A percentile compares a stretch with the other conserved stretches of the same genome.
phyloP scores from a whole-genome alignment of 1,284 basidiomycete genomes.

The Sanghuangporus baumii region DNA sequence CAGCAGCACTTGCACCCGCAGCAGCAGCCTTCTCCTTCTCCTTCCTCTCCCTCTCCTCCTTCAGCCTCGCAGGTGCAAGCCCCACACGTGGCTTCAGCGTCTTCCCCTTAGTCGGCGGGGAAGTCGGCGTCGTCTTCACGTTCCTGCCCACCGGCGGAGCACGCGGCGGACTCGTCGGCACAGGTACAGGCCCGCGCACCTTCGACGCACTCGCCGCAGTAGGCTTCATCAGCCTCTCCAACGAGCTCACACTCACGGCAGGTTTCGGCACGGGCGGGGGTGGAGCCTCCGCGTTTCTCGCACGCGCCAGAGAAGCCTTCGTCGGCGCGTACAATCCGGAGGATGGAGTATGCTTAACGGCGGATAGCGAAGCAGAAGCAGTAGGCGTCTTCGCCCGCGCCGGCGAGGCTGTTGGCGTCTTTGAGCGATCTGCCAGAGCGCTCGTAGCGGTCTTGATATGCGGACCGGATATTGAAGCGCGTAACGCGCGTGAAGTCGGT shows the following conservation, averaged over 20 bases:
- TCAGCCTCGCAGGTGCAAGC: constrained; percentile 16
- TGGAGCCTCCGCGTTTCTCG: constrained; percentile 45
- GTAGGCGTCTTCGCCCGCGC: constrained; percentile 25
- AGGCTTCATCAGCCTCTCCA: constrained; percentile 67
- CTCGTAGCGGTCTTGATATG: constrained; percentile 31
- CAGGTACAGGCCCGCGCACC: constrained; percentile 24
- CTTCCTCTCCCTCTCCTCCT: constrained; percentile 19
- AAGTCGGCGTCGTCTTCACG: constrained; percentile 16
- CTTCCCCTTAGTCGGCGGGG: constrained; percentile 18
- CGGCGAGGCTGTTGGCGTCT: constrained; percentile 30
- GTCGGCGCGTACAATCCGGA: constrained; percentile 68
- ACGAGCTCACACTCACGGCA: constrained; percentile 38
- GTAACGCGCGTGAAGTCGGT: constrained; percentile 20
- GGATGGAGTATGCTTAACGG: constrained; percentile 18
- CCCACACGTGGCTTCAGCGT: constrained; percentile 24
- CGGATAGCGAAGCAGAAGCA: background rate
- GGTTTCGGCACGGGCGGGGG: constrained; percentile 47
- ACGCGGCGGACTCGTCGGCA: constrained; percentile 23
- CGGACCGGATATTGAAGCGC: constrained; percentile 32
- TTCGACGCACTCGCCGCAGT: constrained; percentile 68
- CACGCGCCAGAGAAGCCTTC: constrained; percentile 66
- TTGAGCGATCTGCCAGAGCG: constrained; percentile 35
- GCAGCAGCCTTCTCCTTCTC: constrained; percentile 3
- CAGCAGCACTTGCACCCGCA: background rate
- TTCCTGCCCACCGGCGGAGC: constrained; percentile 21